These are phyloP conservation scores for Leishmania guyanensis DNA, from an alignment of 208 protist species.

Conservation along the genomic window DNA sequence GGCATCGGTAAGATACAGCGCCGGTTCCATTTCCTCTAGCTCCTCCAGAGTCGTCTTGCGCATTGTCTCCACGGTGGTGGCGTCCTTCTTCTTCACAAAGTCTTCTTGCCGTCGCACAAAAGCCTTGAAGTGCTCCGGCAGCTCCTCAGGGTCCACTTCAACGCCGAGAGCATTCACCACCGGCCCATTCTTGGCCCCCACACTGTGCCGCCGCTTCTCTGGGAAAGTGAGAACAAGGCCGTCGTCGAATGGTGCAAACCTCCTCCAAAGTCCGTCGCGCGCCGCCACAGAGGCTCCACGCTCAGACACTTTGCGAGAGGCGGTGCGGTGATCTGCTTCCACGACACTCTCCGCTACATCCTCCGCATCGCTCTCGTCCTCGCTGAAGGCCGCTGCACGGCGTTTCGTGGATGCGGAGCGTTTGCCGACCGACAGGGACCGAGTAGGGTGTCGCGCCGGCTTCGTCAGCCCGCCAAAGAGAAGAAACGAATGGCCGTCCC, in stretches of 20 bases:
- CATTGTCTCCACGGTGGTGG: conserved; percentile 36
- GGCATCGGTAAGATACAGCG: conserved; percentile 71
- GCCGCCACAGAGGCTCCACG: not conserved
- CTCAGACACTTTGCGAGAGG: not conserved
- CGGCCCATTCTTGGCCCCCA: conserved; percentile 26
- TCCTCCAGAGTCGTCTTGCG: conserved; percentile 72
- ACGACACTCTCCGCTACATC: not conserved
- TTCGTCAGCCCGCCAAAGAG: conserved; percentile 74
- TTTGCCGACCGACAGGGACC: conserved; percentile 6
- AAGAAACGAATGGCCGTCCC: conserved; percentile 77
- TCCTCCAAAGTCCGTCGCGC: conserved; percentile 25
- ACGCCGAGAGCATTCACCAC: conserved; percentile 69
- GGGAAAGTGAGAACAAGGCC: conserved; percentile 71
- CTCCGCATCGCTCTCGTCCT: conserved; percentile 9
- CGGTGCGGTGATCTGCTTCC: not conserved
- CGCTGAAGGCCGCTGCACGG: not conserved
- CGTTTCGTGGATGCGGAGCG: conserved; percentile 14
- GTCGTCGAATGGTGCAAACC: conserved; percentile 57
- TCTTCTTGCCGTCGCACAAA: conserved; percentile 88
- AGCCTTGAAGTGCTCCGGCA: conserved; percentile 74
- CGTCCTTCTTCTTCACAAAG: conserved; percentile 83
- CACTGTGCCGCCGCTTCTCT: conserved; percentile 12
- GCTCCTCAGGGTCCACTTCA: conserved; percentile 65
- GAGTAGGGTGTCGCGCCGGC: conserved; percentile 14
- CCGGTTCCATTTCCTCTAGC: conserved; percentile 78